A percentile compares a stretch with the other conserved stretches of the same genome.
These are phyloP conservation scores for Larix kaempferi DNA, from an alignment of 75 land plant species.

Conservation along the genomic window DNA sequence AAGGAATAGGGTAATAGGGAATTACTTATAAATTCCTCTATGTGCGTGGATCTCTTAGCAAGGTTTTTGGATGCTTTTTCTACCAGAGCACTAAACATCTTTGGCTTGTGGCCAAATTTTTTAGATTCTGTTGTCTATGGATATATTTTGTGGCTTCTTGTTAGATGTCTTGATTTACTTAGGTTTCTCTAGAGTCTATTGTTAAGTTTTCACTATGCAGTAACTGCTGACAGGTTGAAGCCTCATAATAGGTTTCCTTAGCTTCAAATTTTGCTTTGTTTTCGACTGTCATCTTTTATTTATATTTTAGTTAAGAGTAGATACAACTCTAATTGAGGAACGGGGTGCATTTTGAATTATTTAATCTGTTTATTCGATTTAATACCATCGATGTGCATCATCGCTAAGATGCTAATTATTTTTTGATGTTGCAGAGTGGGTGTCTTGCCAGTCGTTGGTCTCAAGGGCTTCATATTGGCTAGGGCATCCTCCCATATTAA, in stretches of 20 bases:
- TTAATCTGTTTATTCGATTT: neutral
- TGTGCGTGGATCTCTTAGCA: too few species aligned
- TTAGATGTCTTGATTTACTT: neutral
- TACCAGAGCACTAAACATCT: neutral
- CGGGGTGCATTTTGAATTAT: neutral
- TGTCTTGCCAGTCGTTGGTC: constrained; percentile 6
- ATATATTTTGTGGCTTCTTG: neutral
- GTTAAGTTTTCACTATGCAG: too few species aligned
- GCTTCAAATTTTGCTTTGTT: neutral
- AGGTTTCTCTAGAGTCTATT: neutral
- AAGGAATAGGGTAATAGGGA: too few species aligned
- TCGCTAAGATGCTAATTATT: neutral
- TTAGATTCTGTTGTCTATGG: neutral
- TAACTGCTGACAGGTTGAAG: neutral
- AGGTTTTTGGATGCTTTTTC: too few species aligned
- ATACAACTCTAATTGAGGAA: neutral
- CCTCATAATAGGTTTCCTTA: neutral
- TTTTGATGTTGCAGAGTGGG: constrained; percentile 4
- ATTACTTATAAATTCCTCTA: too few species aligned
- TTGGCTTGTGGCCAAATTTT: neutral
- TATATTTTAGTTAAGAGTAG: neutral
- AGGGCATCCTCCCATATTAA: constrained; percentile 4
- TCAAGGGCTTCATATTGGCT: neutral
- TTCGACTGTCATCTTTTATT: neutral
- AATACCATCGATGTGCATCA: too few species aligned